These are phyloP conservation scores for Opeltia flavorubescens DNA, from an alignment of 495 filamentous ascomycete species.

Conservation along the genomic window DNA sequence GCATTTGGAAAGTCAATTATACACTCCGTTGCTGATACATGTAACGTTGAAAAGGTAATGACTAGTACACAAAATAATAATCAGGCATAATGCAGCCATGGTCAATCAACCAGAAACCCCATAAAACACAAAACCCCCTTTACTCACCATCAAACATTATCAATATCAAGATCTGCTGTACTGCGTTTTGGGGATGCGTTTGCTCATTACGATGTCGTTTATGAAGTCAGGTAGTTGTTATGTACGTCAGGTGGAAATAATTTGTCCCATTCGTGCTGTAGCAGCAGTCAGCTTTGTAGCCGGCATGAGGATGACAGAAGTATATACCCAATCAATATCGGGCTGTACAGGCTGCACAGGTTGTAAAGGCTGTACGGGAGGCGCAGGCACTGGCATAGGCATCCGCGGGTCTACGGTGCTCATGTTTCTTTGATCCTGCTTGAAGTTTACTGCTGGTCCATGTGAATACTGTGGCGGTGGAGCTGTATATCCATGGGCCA, in stretches of 20 bases:
- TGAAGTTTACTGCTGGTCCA: not conserved
- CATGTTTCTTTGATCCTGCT: not conserved
- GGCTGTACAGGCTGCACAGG: constrained; percentile 3
- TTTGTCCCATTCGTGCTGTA: constrained; percentile 7
- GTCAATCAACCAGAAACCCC: no score
- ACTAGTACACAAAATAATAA: no score
- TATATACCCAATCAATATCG: constrained; percentile 11
- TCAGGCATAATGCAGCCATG: no score
- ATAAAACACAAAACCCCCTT: no score
- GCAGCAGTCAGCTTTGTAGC: not conserved
- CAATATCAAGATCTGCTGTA: no score
- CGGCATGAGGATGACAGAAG: not conserved
- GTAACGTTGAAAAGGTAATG: no score
- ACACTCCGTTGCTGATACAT: no score
- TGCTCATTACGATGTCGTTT: no score
- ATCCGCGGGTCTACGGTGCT: not conserved
- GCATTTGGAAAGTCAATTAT: no score
- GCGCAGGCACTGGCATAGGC: not conserved
- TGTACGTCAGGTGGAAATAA: constrained; percentile 4
- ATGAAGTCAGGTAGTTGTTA: no score
- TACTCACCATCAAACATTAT: no score
- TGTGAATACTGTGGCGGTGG: not conserved
- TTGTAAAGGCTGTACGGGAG: constrained; percentile 1
- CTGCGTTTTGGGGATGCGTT: no score
- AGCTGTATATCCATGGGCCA: not conserved